Base-by-base conservation (phyloP, 352 stramenopile species). In the Phytophthora lateralis region DNA sequence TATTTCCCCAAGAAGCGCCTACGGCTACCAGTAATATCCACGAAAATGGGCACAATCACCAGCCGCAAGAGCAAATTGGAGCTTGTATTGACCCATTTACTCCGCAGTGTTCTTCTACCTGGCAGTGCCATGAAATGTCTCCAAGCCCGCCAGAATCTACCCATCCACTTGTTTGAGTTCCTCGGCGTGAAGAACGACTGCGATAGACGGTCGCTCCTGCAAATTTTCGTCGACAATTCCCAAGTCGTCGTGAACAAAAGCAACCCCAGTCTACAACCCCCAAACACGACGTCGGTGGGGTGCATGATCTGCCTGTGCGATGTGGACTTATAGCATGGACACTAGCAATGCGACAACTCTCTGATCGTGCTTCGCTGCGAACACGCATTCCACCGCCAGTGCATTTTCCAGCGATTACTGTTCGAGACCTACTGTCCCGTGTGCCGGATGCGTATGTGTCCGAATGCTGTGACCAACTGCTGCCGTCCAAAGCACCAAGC, bases 301-400 rank as follows among this genome's bases (percentile, higher is more conserved):
- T 39, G 34, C 14, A 39, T 39, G 34, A 9, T 39, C 12, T 39
- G 34, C 14, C 34, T 39, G 12, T 39, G 14, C 30, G 30, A 35
- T 35, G 11, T 35, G 2, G 8, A 35, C 11, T 2, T 35, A 35
- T 8, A 35, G 8, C 30, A 35, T 8, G 30, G 30, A 2, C 30
- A 35, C 30, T 1, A 35, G 8, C 30, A 35, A 35, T 35, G 30
- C 30, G 30, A 35, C 4, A 35, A 35, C 30, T 35, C 30, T 14
- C 30, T 35, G 9, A 35, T 35, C 30, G 30, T 35, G 48, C 68
- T 89, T 24, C 77, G 71, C 17, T 90, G 78, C 58, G 64, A 69
- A 35, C 80, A 90, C 56, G 55, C 67, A 20, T 88, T 90, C 63
- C 80, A 88, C 67, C 76, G 80, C 11, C 68, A 80, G 34, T 90